These are phyloP conservation scores for Agrocybe pediades DNA, from an alignment of 768 basidiomycete genomes.

Conservation along the genomic window DNA sequence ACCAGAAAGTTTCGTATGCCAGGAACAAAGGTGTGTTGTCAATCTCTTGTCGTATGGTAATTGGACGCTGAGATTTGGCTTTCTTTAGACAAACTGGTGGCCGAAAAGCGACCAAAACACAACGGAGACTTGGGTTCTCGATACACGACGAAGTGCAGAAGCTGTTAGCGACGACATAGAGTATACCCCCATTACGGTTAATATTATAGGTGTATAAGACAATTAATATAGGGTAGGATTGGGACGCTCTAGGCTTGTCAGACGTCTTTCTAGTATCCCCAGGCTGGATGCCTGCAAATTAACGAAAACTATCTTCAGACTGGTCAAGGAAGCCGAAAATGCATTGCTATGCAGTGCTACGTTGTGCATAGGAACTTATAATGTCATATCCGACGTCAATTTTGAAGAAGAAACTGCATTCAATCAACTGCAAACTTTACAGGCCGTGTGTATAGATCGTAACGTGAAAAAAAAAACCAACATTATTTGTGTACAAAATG, in stretches of 20 bases:
- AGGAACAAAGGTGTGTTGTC: constrained; percentile 77
- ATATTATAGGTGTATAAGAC: constrained; percentile 13
- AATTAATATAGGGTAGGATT: constrained; percentile 2
- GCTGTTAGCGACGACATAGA: constrained; percentile 16
- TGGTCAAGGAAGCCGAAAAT: too few relatives aligned
- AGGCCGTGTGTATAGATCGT: too few relatives aligned
- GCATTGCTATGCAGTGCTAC: too few relatives aligned
- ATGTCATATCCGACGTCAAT: too few relatives aligned
- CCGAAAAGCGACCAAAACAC: constrained; percentile 87
- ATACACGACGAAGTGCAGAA: constrained; percentile 69
- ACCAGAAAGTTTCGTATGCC: constrained; percentile 97
- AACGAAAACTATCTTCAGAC: too few relatives aligned
- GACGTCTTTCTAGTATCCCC: too few relatives aligned
- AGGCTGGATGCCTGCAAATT: too few relatives aligned
- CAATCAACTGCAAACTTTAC: too few relatives aligned
- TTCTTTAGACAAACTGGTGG: constrained; percentile 76
- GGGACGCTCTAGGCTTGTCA: not conserved
- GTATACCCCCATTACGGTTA: constrained; percentile 6
- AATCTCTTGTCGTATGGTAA: constrained; percentile 2
- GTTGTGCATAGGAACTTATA: too few relatives aligned
- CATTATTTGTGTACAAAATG: too few relatives aligned
- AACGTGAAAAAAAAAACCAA: too few relatives aligned
- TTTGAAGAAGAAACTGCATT: too few relatives aligned
- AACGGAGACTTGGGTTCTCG: constrained; percentile 80
- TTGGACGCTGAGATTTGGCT: constrained; percentile 1